Evolutionary conservation across 1,139 yeast species (phyloP), one percentile per base, ranked within the genome.

Genomic region (Yamadazyma friedrichii): DNA sequence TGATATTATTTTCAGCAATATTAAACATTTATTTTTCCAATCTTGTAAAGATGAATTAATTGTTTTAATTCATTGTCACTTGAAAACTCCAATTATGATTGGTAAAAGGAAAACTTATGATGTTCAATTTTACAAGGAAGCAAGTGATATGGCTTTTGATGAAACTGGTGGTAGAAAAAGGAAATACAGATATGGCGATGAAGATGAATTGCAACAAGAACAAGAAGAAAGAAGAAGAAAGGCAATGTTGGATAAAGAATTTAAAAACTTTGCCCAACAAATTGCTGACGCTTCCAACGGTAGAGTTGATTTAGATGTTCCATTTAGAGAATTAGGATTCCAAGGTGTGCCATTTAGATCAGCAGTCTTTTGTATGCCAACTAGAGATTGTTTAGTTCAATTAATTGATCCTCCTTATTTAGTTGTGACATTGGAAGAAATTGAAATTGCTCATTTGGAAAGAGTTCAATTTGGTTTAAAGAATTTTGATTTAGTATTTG

Each of bases 341-440:
- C 88, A 83, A 52, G 99, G 98, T 76, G 98, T 93, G 15, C 98
- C 98, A 30, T 87, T 85, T 64, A 79, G 98, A 57, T 87, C 97
- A 8, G 87, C 95, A 15, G 97, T 93, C 17, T 82, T 86, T 57
- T 84, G 96, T 76, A 88, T 93, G 80, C 99, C 99, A 28, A 89
- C 98, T 0, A 84, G 98, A 56, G 98, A 93, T 62, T 93, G 98
- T 72, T 76, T 93, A 54, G 86, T 93, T 39, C 98, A 91, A 67
- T 76, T 94, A 51, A 80, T 91, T 46, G 98, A 93, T 59, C 95
- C 96, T 6, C 98, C 98, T 36, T 94, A 91, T 59, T 69, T 91
- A 61, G 98, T 93, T 31, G 83, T 93, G 28, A 88, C 96, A 3
- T 72, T 93, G 50, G 89, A 83, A 52, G 98, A 93, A 56, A 87